These are phyloP conservation scores for Paralagenidium karlingii DNA, from an alignment of 352 stramenopile species.

Conservation along the genomic window DNA sequence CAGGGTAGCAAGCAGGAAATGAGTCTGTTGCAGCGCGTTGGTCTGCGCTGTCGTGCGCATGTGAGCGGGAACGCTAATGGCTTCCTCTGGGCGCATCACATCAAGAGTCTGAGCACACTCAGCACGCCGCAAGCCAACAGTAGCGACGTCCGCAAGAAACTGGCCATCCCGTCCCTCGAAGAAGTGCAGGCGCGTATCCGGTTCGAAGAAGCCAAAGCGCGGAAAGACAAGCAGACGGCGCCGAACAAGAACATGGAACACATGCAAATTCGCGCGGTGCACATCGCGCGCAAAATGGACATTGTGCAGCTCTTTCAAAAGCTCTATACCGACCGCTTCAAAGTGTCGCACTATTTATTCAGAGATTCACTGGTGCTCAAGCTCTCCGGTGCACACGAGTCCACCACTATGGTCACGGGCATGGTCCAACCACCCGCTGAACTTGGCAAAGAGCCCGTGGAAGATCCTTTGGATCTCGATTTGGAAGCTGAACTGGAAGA, in stretches of 20 bases:
- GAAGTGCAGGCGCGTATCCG: constrained; percentile 61
- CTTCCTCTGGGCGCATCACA: no score
- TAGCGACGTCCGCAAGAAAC: no score
- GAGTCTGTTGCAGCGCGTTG: no score
- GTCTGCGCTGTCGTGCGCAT: no score
- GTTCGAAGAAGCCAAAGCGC: constrained; percentile 34
- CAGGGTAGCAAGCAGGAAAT: no score
- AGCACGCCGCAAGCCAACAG: no score
- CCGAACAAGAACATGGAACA: constrained; percentile 37
- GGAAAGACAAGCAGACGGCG: constrained; percentile 15
- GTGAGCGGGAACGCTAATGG: no score
- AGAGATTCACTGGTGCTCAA: constrained; percentile 72
- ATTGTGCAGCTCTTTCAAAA: constrained; percentile 78
- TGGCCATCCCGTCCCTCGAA: no score
- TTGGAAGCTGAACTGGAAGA: neutral
- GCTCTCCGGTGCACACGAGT: constrained; percentile 24
- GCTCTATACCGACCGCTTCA: constrained; percentile 76
- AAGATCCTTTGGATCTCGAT: neutral
- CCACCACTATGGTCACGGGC: constrained; percentile 23
- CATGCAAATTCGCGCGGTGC: constrained; percentile 73
- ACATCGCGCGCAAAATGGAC: constrained; percentile 79
- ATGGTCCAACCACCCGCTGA: neutral
- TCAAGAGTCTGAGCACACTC: no score
- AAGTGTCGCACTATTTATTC: constrained; percentile 67
- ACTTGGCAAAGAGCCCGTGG: neutral